These are phyloP conservation scores for Boletus albobrunnescens DNA, from an alignment of 1,284 basidiomycete genomes.

Conservation along the genomic window DNA sequence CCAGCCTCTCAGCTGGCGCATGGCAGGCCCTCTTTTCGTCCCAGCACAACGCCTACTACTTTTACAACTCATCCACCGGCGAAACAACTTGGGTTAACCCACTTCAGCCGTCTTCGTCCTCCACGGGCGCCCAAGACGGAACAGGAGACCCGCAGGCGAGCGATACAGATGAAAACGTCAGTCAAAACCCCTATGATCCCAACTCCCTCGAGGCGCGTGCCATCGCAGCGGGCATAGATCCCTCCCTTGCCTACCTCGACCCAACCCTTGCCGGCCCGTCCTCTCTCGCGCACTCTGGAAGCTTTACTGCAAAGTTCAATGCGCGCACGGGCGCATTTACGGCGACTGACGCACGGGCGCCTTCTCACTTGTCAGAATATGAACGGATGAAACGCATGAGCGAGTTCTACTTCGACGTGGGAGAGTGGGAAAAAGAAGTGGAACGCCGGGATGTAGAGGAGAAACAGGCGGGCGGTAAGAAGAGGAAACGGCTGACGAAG, in stretches of 20 bases:
- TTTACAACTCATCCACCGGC: conserved; percentile 75
- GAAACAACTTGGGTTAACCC: conserved; percentile 91
- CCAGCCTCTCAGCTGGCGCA: conserved; percentile 32
- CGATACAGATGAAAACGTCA: not conserved
- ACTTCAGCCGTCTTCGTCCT: conserved; percentile 42
- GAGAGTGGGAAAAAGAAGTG: conserved; percentile 74
- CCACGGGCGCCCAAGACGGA: conserved; percentile 6
- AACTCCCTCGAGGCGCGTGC: conserved; percentile 60
- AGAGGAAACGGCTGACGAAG: conserved; percentile 74
- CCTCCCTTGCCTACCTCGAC: conserved; percentile 77
- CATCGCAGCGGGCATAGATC: conserved; percentile 77
- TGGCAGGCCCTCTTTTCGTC: conserved; percentile 89
- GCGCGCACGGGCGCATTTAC: conserved; percentile 80
- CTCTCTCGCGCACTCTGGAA: conserved; percentile 40
- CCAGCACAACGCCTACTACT: conserved; percentile 82
- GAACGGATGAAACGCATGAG: conserved; percentile 84
- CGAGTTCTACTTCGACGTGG: conserved; percentile 84
- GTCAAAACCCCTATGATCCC: conserved; percentile 26
- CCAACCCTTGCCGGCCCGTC: conserved; percentile 53
- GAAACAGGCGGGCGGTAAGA: conserved; percentile 56
- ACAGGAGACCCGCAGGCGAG: conserved; percentile 1
- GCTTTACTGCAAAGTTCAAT: conserved; percentile 76
- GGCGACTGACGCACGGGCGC: conserved; percentile 60
- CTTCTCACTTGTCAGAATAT: conserved; percentile 76
- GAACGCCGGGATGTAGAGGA: conserved; percentile 55